Conservation (phyloP, 164 flowering plant species). For the Umbellularia californica region DNA sequence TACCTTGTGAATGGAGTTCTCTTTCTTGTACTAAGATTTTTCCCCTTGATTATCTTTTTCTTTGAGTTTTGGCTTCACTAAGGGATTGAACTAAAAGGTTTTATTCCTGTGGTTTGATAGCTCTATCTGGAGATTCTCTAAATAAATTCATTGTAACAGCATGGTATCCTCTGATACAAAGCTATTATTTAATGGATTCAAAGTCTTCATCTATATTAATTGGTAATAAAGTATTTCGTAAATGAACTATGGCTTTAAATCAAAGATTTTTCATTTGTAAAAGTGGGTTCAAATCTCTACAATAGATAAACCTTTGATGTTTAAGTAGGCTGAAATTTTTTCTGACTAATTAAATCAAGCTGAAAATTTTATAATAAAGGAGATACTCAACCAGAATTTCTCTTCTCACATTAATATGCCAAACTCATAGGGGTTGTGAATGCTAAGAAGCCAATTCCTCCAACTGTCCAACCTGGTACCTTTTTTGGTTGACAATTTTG, state of each 20-base stretch:
- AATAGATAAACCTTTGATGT: too few relatives aligned
- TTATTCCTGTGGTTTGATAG: neutral
- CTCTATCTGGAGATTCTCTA: too few relatives aligned
- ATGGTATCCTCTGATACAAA: too few relatives aligned
- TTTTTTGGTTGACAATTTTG: neutral
- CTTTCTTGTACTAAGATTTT: neutral
- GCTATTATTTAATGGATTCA: too few relatives aligned
- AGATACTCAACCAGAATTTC: neutral
- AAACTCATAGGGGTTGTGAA: neutral
- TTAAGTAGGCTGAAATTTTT: neutral
- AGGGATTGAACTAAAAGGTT: neutral
- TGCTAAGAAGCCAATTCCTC: neutral
- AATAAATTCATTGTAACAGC: too few relatives aligned
- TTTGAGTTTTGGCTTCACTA: neutral
- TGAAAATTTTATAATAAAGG: neutral
- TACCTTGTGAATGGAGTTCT: neutral
- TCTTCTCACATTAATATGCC: neutral
- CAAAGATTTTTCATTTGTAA: too few relatives aligned
- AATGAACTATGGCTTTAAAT: too few relatives aligned
- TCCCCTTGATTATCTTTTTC: neutral
- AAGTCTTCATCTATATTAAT: too few relatives aligned
- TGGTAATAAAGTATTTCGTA: too few relatives aligned
- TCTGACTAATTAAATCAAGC: too few relatives aligned
- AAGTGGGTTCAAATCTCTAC: too few relatives aligned
- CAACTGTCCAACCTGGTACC: neutral